Percentiles rank a stretch among this genome's conserved stretches.
phyloP scores from a whole-genome alignment of 2,329 filamentous ascomycete genomes.

The Xylaria sp. region DNA sequence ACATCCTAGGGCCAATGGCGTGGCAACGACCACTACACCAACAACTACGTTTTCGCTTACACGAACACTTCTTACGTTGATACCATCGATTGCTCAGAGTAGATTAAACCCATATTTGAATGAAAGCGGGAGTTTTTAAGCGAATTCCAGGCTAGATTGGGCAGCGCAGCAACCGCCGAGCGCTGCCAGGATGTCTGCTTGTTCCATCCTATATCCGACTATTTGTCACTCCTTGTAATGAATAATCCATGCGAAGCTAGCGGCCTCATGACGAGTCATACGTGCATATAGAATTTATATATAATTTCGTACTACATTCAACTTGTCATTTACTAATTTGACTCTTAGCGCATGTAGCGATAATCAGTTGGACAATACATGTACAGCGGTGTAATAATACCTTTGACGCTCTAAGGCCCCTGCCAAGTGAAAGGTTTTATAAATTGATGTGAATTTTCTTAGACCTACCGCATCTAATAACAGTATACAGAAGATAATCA shows the following conservation, averaged over 20 bases:
- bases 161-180: neutral
- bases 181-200: neutral
- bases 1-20: slow-evolving; percentile 30
- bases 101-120: neutral
- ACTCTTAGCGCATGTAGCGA: too few relatives aligned
- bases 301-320: too few relatives aligned
- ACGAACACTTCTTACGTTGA: slow-evolving; percentile 1
- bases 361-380: too few relatives aligned
- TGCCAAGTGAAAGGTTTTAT: too few relatives aligned
- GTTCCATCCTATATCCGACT: neutral
- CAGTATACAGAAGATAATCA: too few relatives aligned
- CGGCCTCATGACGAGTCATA: neutral
- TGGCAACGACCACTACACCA: slow-evolving; percentile 31
- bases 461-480: too few relatives aligned
- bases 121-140: neutral
- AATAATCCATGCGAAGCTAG: neutral
- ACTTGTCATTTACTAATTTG: too few relatives aligned
- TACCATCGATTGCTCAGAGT: slow-evolving; percentile 2
- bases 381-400: too few relatives aligned
- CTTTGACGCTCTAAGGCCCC: too few relatives aligned
- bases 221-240: neutral
- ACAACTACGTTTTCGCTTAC: slow-evolving; percentile 29
- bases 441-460: too few relatives aligned
- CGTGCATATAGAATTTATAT: neutral
- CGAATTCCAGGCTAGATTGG: neutral